Percentiles rank a stretch among this genome's conserved stretches.
phyloP scores from a whole-genome alignment of 2,329 filamentous ascomycete species.

The Didymosphaeria variabile region DNA sequence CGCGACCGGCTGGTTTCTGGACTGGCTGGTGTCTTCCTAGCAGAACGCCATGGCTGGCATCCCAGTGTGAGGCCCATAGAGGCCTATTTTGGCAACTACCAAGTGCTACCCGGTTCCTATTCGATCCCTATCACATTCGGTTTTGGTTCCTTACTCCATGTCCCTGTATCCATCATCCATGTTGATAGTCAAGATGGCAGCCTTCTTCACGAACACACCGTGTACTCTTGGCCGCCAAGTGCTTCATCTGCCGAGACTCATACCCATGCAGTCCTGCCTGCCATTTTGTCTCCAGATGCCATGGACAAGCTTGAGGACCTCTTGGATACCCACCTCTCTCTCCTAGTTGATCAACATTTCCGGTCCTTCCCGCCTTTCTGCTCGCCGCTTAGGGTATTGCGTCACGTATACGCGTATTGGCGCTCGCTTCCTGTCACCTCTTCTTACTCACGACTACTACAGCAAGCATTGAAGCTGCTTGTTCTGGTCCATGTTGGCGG shows the following conservation, averaged over 20 bases:
- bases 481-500: slow-evolving; percentile 51
- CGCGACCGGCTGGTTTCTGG: slow-evolving; percentile 43
- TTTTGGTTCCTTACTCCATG: slow-evolving; percentile 40
- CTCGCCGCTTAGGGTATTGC: slow-evolving; percentile 44
- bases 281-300: slow-evolving; percentile 36
- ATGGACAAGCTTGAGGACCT: slow-evolving; percentile 28
- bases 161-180: slow-evolving; percentile 38
- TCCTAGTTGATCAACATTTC: slow-evolving; percentile 47
- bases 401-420: slow-evolving; percentile 46
- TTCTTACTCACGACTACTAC: slow-evolving; percentile 34
- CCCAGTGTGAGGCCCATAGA: slow-evolving; percentile 41
- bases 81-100: slow-evolving; percentile 34
- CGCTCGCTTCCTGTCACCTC: slow-evolving; percentile 29
- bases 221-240: slow-evolving; percentile 49
- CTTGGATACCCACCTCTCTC: slow-evolving; percentile 43
- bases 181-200: slow-evolving; percentile 25
- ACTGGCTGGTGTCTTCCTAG: slow-evolving; percentile 40
- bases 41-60: slow-evolving; percentile 47
- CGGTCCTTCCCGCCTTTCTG: slow-evolving; percentile 45
- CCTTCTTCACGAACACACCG: slow-evolving; percentile 45
- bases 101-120: slow-evolving; percentile 29
- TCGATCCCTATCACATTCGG: slow-evolving; percentile 45
- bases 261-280: slow-evolving; percentile 47
- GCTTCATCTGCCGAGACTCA: slow-evolving; percentile 25
- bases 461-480: slow-evolving; percentile 49